These are phyloP conservation scores for Daldinia loculata DNA, from an alignment of 495 filamentous ascomycete species.

Conservation along the genomic window DNA sequence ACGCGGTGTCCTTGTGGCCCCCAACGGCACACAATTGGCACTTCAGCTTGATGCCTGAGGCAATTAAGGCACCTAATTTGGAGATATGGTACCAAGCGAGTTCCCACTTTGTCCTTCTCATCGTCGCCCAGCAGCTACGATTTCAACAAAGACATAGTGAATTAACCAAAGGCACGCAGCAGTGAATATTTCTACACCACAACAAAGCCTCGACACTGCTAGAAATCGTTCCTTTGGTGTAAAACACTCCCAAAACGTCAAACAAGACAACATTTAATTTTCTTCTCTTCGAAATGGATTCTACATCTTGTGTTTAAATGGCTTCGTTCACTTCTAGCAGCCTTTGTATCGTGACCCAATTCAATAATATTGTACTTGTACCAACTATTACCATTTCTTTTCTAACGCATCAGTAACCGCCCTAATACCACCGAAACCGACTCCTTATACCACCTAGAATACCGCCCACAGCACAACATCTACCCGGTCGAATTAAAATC, in stretches of 20 bases:
- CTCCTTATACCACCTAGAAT: slow-evolving; percentile 17
- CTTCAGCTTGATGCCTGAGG: slow-evolving; percentile 31
- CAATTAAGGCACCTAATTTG: slow-evolving; percentile 9
- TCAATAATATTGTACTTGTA: slow-evolving; percentile 28
- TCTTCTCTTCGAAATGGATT: slow-evolving; percentile 41
- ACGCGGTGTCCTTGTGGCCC: slow-evolving; percentile 36
- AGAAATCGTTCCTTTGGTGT: slow-evolving; percentile 14
- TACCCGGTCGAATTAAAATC: slow-evolving; percentile 4
- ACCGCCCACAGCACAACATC: slow-evolving; percentile 11
- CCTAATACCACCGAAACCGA: slow-evolving; percentile 29
- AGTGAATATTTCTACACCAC: slow-evolving; percentile 19
- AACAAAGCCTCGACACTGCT: slow-evolving; percentile 12
- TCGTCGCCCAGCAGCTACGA: slow-evolving; percentile 16
- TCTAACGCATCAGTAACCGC: slow-evolving; percentile 38
- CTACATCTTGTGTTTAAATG: slow-evolving; percentile 46
- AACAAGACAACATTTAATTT: slow-evolving; percentile 20
- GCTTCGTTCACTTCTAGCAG: slow-evolving; percentile 41
- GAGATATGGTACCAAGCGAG: slow-evolving; percentile 28
- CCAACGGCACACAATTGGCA: slow-evolving; percentile 8
- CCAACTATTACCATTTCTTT: slow-evolving; percentile 26
- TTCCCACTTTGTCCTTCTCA: slow-evolving; percentile 39
- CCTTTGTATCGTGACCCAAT: slow-evolving; percentile 26
- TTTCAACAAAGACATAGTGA: slow-evolving; percentile 21
- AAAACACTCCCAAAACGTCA: slow-evolving; percentile 23
- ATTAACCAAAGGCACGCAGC: slow-evolving; percentile 5